phyloP scores from a whole-genome alignment of 768 basidiomycete species.

The Xerocomellus dryophilus region DNA sequence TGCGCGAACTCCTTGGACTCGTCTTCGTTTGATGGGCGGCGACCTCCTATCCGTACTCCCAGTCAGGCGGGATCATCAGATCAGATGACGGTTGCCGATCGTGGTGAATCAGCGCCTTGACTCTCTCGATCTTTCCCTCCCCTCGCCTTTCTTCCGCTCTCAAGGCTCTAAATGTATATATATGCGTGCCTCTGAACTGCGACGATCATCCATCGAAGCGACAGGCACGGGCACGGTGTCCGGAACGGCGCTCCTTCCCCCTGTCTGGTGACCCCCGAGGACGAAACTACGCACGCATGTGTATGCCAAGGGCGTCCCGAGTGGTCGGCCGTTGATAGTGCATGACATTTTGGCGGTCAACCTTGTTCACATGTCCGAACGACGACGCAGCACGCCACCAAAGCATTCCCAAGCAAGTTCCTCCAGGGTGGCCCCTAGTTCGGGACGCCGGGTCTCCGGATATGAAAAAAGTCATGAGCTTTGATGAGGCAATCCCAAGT shows the following conservation, averaged over 20 bases:
- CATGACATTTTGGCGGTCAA: too few species aligned
- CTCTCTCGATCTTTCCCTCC: neutral
- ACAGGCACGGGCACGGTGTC: neutral
- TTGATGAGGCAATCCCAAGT: too few species aligned
- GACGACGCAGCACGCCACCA: too few species aligned
- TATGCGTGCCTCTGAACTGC: neutral
- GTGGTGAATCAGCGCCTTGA: neutral
- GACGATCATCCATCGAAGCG: neutral
- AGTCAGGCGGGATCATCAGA: neutral
- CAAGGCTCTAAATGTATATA: neutral
- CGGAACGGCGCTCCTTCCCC: neutral
- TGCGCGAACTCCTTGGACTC: neutral
- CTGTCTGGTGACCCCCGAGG: neutral
- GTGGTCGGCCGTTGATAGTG: too few species aligned
- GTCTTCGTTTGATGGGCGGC: constrained; percentile 6
- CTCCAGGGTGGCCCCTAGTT: neutral
- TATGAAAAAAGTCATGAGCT: neutral
- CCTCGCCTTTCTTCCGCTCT: neutral
- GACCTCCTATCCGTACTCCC: neutral
- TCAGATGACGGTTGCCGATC: neutral
- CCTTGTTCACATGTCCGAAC: too few species aligned
- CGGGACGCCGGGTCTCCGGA: neutral
- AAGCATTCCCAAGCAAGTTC: too few species aligned
- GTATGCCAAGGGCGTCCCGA: too few species aligned
- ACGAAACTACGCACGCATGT: too few species aligned